Percentiles rank a stretch among this genome's conserved stretches.
These are phyloP conservation scores for Lolium perenne DNA, from an alignment of 176 grass and related monocot genomes.

Conservation along the genomic window DNA sequence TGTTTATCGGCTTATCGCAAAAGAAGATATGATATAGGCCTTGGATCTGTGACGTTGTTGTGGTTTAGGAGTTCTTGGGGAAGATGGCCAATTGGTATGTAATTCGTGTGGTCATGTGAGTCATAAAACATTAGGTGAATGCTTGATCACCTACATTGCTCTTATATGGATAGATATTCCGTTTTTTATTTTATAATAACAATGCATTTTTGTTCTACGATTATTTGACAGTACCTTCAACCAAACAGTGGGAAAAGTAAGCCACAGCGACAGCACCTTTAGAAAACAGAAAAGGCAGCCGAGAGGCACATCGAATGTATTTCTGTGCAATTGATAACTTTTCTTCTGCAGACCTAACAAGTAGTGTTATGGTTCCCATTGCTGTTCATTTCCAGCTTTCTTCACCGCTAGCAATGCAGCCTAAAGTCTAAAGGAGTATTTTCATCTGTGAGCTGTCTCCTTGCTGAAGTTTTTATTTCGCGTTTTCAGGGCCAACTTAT, in stretches of 20 bases:
- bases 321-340: not conserved
- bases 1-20: no score
- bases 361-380: not conserved
- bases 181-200: not conserved
- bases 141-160: not conserved
- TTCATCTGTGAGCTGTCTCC: not conserved
- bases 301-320: slow-evolving; percentile 1
- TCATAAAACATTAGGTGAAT: not conserved
- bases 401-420: not conserved
- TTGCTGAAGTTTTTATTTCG: slow-evolving; percentile 12
- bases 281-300: not conserved
- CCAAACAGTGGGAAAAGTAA: not conserved
- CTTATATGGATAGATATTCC: not conserved
- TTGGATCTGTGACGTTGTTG: no score
- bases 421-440: not conserved
- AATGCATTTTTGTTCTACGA: no score
- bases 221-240: not conserved
- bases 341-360: not conserved
- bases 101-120: no score
- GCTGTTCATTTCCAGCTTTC: not conserved
- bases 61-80: no score
- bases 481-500: slow-evolving; percentile 82
- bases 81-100: no score
- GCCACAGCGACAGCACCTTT: not conserved
- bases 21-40: no score